phyloP scores from a whole-genome alignment of 2,329 filamentous ascomycete genomes.

The Dactylellina haptotyla region DNA sequence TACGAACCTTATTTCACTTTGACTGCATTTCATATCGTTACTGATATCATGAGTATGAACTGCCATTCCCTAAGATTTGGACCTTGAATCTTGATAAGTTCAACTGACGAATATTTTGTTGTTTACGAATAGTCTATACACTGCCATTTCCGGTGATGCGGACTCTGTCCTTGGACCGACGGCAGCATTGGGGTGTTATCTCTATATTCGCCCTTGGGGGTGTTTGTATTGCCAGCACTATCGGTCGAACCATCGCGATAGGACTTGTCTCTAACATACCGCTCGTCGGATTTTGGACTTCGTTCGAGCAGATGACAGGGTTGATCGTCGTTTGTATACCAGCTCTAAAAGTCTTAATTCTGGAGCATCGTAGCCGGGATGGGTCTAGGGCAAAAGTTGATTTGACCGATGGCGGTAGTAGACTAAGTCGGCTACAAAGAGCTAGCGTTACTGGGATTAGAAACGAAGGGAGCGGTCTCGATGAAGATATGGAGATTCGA shows the following conservation, averaged over 20 bases:
- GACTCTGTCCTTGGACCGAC: conserved; percentile 31
- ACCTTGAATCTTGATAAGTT: not conserved
- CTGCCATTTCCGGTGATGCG: conserved; percentile 42
- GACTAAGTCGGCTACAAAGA: conserved; percentile 38
- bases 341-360: conserved; percentile 38
- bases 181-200: conserved; percentile 49
- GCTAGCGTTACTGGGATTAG: conserved; percentile 28
- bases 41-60: conserved; percentile 43
- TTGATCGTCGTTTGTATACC: conserved; percentile 44
- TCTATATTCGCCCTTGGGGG: conserved; percentile 49
- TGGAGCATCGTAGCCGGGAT: conserved; percentile 45
- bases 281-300: conserved; percentile 42
- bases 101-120: not conserved
- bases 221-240: conserved; percentile 43
- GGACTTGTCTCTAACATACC: conserved; percentile 37
- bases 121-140: conserved; percentile 32
- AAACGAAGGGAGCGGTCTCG: conserved; percentile 14
- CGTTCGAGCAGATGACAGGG: conserved; percentile 49
- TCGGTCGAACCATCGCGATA: conserved; percentile 43
- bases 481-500: conserved; percentile 11
- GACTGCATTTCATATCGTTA: conserved; percentile 40
- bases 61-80: not conserved
- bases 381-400: conserved; percentile 34
- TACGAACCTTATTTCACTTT: conserved; percentile 45
- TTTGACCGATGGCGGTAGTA: conserved; percentile 32